Evolutionary conservation across 2,329 filamentous ascomycete genomes (phyloP), one percentile per base, ranked within the genome.

Genomic region (Colletotrichum lindemuthianum): DNA sequence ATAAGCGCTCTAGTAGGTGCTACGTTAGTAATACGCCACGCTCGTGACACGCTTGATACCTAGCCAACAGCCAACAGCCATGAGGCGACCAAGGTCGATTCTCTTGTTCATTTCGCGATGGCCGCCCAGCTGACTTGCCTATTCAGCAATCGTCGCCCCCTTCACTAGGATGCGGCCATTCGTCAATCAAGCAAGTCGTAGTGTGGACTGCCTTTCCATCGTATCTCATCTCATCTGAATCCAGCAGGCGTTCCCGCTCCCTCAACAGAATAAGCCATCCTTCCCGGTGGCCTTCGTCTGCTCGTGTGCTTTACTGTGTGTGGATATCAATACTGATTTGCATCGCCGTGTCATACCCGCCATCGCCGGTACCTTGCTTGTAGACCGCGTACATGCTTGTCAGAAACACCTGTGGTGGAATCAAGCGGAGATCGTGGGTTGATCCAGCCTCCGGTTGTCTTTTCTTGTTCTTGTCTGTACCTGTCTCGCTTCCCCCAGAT

Each of bases 201-300:
- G 45, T 41, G 54, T 45, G 24, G 33, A 12, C 6, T 43, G 50
- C 50, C 37, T 40, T 40, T 45, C n/a, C 56, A 43, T 59, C 47
- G 47, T 40, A 52, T 59, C 47, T 59, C 56, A 52, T 59, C 47
- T 59, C 47, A 52, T 59, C 56, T 52, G 56, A 59, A 51, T 59
- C 56, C 47, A 52, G 32, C 39, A 33, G 34, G 48, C 56, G 45
- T 59, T 52, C 56, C 56, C 44, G 47, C 44, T 53, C 39, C 39
- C 39, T 11, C 9, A 37, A 24, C 24, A 24, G 24, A 24, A 24
- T 24, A 24, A 24, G 24, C 24, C 24, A 4, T 4, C 24, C 24
- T 24, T 24, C 24, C 24, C 24, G 24, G 24, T 24, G 24, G 24
- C 56, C 39, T 37, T 44, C 43, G 32, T 36, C 24, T 6, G 7